Evolutionary conservation across 306 rosid species (phyloP).

Genomic region (Quillaja saponaria): DNA sequence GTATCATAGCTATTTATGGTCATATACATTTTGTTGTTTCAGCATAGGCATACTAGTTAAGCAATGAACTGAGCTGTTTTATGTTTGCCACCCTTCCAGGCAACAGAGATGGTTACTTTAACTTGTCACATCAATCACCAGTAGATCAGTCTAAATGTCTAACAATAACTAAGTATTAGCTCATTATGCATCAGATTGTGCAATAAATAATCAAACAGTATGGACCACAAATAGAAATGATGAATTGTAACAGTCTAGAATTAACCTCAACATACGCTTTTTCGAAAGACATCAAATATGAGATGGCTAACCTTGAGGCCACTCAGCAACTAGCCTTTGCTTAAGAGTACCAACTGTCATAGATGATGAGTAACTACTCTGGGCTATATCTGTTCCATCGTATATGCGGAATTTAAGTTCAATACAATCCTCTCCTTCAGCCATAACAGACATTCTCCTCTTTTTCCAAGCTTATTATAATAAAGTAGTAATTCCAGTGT

Average conservation of each 20-base stretch:
- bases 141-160: neutral
- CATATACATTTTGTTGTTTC: no score
- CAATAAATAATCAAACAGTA: neutral
- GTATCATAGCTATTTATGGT: no score
- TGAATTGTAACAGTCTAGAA: constrained; percentile 14
- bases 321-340: constrained; percentile 63
- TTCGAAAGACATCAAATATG: constrained; percentile 11
- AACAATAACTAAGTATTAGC: neutral
- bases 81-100: neutral
- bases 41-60: no score
- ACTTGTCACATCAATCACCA: neutral
- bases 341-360: constrained; percentile 56
- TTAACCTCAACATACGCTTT: neutral
- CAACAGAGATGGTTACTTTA: neutral
- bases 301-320: constrained; percentile 72
- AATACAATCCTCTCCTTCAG: constrained; percentile 46
- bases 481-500: constrained; percentile 30
- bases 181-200: neutral
- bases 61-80: no score
- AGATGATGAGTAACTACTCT: constrained; percentile 47
- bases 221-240: constrained; percentile 5
- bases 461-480: constrained; percentile 38
- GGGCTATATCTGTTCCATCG: constrained; percentile 80
- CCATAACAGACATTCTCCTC: constrained; percentile 45
- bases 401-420: constrained; percentile 71